A percentile compares a stretch with the other conserved stretches of the same genome.
phyloP scores from a whole-genome alignment of 2,329 filamentous ascomycete genomes.

The Alternaria gaisen region DNA sequence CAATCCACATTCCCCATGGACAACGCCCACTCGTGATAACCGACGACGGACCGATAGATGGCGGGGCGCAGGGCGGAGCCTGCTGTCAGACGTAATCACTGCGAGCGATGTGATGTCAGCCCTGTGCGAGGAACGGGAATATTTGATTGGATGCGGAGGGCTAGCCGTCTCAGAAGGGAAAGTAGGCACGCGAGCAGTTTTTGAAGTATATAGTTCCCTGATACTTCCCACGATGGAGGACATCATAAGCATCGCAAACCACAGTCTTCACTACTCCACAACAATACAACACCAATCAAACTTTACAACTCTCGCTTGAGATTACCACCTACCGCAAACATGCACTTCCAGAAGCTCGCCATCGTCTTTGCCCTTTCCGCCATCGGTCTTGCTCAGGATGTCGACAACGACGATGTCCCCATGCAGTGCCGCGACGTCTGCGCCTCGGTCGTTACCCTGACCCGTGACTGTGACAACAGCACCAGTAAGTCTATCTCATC shows the following conservation, averaged over 20 bases:
- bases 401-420: conserved; percentile 10
- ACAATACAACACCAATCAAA: background rate
- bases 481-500: background rate
- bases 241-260: background rate
- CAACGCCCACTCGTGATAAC: background rate
- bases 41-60: conserved; percentile 13
- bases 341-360: conserved; percentile 14
- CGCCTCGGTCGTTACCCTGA: background rate
- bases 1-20: background rate
- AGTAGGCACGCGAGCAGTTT: conserved; percentile 6
- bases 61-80: background rate
- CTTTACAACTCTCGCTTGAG: conserved; percentile 1
- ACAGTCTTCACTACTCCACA: background rate
- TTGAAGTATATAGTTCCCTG: background rate
- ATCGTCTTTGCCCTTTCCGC: conserved; percentile 7
- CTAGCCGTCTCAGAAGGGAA: conserved; percentile 5
- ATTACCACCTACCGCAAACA: background rate
- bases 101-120: background rate
- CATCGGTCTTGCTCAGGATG: conserved; percentile 7
- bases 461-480: conserved; percentile 6
- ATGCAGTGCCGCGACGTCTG: background rate
- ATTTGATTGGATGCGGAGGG: background rate
- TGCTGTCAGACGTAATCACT: conserved; percentile 10
- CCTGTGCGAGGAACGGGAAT: background rate
- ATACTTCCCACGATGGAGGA: background rate